Evolutionary conservation across 371 early-diverging fungal genomes (phyloP).

Genomic region (Sporodiniella umbellata): DNA sequence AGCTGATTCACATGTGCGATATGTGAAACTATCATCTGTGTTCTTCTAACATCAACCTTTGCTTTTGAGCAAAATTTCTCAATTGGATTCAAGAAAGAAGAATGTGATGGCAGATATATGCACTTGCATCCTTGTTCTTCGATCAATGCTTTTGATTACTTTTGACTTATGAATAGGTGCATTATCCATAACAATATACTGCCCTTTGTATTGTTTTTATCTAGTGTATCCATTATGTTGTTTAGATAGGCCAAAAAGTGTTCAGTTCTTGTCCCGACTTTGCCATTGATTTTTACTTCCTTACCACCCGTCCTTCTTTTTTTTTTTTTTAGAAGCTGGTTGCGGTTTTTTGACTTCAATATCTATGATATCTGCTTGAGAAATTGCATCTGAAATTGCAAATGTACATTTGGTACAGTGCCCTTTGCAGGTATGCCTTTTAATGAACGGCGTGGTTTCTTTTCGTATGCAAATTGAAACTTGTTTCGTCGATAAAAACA

Average conservation of each 20-base stretch:
- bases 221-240: conserved; percentile 15
- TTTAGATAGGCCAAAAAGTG: conserved; percentile 14
- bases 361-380: conserved; percentile 16
- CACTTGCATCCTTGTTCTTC: conserved; percentile 9
- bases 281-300: conserved; percentile 12
- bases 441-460: conserved; percentile 15
- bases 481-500: conserved; percentile 18
- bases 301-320: conserved; percentile 10
- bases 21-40: too few species aligned
- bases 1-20: conserved; percentile 1
- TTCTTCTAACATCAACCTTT: too few species aligned
- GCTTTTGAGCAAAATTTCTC: too few species aligned
- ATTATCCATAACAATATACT: conserved; percentile 6
- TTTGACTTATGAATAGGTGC: conserved; percentile 5
- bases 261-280: conserved; percentile 13
- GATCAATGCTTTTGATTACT: conserved; percentile 3
- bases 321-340: conserved; percentile 17
- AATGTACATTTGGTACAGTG: conserved; percentile 13
- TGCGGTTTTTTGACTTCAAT: conserved; percentile 14
- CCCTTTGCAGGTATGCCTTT: conserved; percentile 17
- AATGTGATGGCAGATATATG: conserved; percentile 3
- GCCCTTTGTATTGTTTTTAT: conserved; percentile 13
- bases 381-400: conserved; percentile 17
- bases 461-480: conserved; percentile 14
- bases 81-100: too few species aligned